Evolutionary conservation across 768 basidiomycete species (phyloP), one percentile per base, ranked within the genome.

Genomic region (Dendrothele bispora): DNA sequence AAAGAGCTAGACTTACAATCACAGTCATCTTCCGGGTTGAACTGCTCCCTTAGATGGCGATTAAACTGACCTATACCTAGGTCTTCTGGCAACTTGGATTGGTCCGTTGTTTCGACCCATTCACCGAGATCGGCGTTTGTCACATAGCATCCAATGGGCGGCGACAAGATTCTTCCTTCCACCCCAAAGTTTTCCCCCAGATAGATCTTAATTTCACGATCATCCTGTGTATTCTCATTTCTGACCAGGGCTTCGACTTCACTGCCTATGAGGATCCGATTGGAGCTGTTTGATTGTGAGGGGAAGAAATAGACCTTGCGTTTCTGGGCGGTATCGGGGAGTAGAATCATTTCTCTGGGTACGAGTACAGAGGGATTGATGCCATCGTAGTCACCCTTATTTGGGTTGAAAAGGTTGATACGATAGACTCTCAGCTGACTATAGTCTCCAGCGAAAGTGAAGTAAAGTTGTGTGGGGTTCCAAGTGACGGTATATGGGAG

Each of bases 401-500:
- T 35, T 29, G 35, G 6, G 12, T 27, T n/a, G 58, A 65, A 63
- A 4, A 65, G 53, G 8, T 45, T 37, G 21, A 65, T 51, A 15
- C 59, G 59, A 21, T 28, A 52, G 4, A 62, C 58, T 20, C 39
- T 34, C 15, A 65, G 53, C 7, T 39, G 38, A 2, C 39, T 39
- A n/a, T 34, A 41, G 41, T 55, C 55, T 11, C 48, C 22, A 27
- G 42, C 42, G 30, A 32, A 32, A 2, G 61, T 60, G 18, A 63
- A n/a, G 47, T 59, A 63, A 7, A 63, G 50, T 8, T 63, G 29
- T 6, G 50, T 37, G 8, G 52, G 34, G 2, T 54, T 59, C 64
- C 64, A 65, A 2, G 59, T 65, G 22, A 65, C 29, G 22, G 50
- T 61, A 51, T 29, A 62, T 1, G 64, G 62, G 7, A 62, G 50